phyloP scores from a whole-genome alignment of 768 basidiomycete species.

The Tephrocybe sp. region DNA sequence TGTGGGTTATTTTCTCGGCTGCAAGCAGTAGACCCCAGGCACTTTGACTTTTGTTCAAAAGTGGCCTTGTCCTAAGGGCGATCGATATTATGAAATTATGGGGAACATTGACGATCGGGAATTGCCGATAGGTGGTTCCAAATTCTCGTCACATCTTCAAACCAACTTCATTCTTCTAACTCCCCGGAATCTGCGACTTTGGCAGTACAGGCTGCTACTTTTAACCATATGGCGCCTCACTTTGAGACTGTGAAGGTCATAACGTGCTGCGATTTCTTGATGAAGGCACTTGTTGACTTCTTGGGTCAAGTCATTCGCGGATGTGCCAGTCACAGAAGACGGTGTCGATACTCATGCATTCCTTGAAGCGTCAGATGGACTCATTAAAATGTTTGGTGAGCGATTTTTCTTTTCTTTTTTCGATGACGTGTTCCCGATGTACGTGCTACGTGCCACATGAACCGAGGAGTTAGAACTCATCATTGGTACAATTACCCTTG shows the following conservation, averaged over 20 bases:
- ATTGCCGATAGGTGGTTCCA: no score
- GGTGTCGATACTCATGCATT: constrained; percentile 84
- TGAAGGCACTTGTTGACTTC: not conserved
- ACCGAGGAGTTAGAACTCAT: constrained; percentile 15
- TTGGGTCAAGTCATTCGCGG: constrained; percentile 72
- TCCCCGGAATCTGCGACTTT: no score
- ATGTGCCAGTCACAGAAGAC: constrained; percentile 71
- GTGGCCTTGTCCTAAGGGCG: no score
- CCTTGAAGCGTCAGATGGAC: constrained; percentile 86
- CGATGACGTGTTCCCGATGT: constrained; percentile 6
- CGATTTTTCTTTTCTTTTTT: not conserved
- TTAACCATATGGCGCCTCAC: constrained; percentile 60
- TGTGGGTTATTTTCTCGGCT: no score
- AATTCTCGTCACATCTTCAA: no score
- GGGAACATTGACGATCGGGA: no score
- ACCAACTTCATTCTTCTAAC: no score
- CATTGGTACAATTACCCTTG: no score
- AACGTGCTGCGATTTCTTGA: constrained; percentile 1
- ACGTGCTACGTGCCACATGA: not conserved
- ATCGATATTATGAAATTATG: no score
- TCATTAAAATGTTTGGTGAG: constrained; percentile 73
- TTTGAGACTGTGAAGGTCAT: constrained; percentile 69
- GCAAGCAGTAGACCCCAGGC: no score
- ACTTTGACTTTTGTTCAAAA: no score
- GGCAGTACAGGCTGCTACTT: no score